Base-by-base conservation (phyloP, 768 basidiomycete species). In the Leucocoprinus birnbaumii region DNA sequence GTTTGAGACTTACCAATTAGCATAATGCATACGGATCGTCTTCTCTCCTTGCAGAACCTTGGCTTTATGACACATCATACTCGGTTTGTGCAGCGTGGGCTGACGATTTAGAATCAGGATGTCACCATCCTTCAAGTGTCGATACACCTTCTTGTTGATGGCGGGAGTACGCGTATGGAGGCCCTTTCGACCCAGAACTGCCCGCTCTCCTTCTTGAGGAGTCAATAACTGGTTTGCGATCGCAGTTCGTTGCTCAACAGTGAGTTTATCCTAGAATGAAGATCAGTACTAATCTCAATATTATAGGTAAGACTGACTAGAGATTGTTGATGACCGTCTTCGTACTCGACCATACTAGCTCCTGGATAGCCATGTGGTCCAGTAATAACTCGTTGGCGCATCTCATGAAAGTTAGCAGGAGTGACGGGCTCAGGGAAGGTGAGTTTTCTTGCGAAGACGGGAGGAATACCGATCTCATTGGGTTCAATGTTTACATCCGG, bases 21-120 rank as follows among this genome's bases (percentile, higher is more conserved):
- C 96, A 66, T 99, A 99, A 74, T 99, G 97, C 95, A 99, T 95
- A 13, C 97, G 84, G 67, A 99, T 98, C 0, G 97, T 98, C 77
- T 98, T 99, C 72, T 99, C 97, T 22, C 96, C 97, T 58, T 86
- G 82, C 58, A 99, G 69, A 18, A 98, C 89, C 54, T 87, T 87
- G 14, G 96, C 96, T 62, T 84, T 89, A 68, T 99, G 97, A 7
- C 87, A 88, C 97, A 99, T 99, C 96, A 99, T 99, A 78, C 91
- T 94, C 19, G 97, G 96, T 67, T 99, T 99, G 69, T 99, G 97
- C 50, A 99, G 78, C 1, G 97, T 98, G 6, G 97, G 97, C 75
- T 99, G 97, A 49, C 97, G 89, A 67, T 99, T 99, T 37, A 99
- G 77, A 61, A 99, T 91, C 54, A 99, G 74, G 52, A 96, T 88